These are phyloP conservation scores for Russula olivacea DNA, from an alignment of 768 basidiomycete species.

Conservation along the genomic window DNA sequence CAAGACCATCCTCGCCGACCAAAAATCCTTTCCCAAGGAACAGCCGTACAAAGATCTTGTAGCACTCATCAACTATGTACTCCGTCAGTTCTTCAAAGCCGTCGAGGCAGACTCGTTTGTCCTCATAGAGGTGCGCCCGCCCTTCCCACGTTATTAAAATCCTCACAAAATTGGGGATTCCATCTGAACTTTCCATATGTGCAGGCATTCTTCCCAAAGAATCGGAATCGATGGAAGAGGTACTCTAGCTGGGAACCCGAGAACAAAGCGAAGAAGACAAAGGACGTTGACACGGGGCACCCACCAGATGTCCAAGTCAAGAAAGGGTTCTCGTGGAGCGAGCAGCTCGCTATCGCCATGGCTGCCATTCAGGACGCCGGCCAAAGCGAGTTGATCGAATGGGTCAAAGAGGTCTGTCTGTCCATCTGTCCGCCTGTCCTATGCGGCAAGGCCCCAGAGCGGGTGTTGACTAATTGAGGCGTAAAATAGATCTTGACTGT, in stretches of 20 bases:
- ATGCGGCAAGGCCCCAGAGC: not conserved
- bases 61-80: conserved; percentile 75
- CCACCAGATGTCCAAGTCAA: conserved; percentile 73
- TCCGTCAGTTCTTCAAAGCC: conserved; percentile 93
- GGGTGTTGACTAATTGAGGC: conserved; percentile 10
- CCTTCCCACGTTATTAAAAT: not conserved
- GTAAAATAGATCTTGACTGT: conserved; percentile 51
- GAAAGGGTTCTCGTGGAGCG: conserved; percentile 83
- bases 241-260: conserved; percentile 72
- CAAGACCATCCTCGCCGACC: conserved; percentile 77
- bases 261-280: conserved; percentile 34
- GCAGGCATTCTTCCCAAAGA: conserved; percentile 87
- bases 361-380: conserved; percentile 64
- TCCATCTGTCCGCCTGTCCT: conserved; percentile 29
- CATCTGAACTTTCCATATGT: not conserved
- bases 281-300: conserved; percentile 40
- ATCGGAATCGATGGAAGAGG: conserved; percentile 79
- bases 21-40: conserved; percentile 70
- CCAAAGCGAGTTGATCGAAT: conserved; percentile 60
- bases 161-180: not conserved
- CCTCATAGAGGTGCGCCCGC: conserved; percentile 64
- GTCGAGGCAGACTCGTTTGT: conserved; percentile 80
- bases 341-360: conserved; percentile 84
- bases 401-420: conserved; percentile 70
- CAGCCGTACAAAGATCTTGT: conserved; percentile 79